Evolutionary conservation across 495 filamentous ascomycete genomes (phyloP).

Genomic region (Cercophora scortea): DNA sequence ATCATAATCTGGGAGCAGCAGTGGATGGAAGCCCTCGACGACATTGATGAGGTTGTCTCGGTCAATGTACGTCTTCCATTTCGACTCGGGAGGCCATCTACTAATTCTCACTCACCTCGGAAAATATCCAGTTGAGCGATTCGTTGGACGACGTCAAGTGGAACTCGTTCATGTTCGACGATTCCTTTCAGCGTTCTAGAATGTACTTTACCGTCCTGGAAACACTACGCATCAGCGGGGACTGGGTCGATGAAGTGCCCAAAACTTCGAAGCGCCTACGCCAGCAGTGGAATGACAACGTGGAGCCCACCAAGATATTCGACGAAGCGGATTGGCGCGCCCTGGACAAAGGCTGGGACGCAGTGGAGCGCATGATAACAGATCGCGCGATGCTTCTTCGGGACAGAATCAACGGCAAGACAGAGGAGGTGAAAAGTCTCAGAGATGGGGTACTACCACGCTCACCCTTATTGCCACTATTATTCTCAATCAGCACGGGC

Average conservation of each 20-base stretch:
- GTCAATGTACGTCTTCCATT: too few species aligned
- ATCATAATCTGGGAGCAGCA: too few species aligned
- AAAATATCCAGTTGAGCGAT: too few species aligned
- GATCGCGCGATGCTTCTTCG: not conserved
- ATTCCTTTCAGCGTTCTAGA: not conserved
- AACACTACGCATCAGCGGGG: not conserved
- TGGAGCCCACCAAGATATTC: not conserved
- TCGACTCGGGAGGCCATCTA: too few species aligned
- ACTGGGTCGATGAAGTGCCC: not conserved
- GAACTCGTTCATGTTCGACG: conserved; percentile 1
- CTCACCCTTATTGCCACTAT: not conserved
- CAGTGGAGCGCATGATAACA: not conserved
- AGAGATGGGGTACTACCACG: conserved; percentile 2
- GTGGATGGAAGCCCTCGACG: too few species aligned
- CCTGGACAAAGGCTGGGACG: not conserved
- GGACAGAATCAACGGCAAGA: not conserved
- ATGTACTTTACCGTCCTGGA: conserved; percentile 2
- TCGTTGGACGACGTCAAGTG: not conserved
- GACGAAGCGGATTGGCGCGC: not conserved
- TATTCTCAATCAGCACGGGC: not conserved
- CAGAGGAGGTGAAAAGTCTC: conserved; percentile 7
- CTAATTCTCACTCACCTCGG: too few species aligned
- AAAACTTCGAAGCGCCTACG: not conserved
- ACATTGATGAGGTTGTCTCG: too few species aligned
- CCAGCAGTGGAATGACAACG: not conserved